These are phyloP conservation scores for Senecio squalidus DNA, from an alignment of 140 eudicot species.

Conservation along the genomic window DNA sequence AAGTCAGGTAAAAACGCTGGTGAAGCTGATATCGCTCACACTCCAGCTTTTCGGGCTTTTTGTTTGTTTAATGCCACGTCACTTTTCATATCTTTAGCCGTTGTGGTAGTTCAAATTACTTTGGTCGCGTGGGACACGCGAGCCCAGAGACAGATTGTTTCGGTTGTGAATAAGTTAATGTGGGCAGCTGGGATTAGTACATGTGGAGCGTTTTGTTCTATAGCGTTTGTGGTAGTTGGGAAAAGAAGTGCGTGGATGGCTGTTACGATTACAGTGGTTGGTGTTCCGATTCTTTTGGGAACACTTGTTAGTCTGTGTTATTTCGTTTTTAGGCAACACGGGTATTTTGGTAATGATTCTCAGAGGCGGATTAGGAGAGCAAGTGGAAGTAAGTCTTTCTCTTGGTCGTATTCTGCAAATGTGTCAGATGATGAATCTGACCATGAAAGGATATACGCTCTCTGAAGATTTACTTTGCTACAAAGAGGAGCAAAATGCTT, in stretches of 20 bases:
- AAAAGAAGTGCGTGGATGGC: constrained; percentile 80
- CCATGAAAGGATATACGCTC: constrained; percentile 73
- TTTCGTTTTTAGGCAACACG: constrained; percentile 68
- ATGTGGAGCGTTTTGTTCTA: constrained; percentile 82
- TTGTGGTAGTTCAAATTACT: constrained; percentile 90
- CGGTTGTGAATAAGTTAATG: constrained; percentile 84
- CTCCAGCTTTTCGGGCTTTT: constrained; percentile 64
- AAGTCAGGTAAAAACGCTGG: constrained; percentile 41
- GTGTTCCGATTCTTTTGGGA: constrained; percentile 69
- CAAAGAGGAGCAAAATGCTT: not conserved
- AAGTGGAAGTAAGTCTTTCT: constrained; percentile 83
- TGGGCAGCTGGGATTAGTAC: constrained; percentile 91
- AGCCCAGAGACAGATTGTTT: constrained; percentile 76
- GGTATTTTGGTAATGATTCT: constrained; percentile 56
- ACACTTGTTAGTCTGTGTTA: constrained; percentile 80
- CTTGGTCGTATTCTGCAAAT: constrained; percentile 78
- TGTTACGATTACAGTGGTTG: constrained; percentile 55
- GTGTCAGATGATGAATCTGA: constrained; percentile 85
- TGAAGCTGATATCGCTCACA: constrained; percentile 43
- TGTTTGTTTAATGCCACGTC: constrained; percentile 77
- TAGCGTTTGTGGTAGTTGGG: constrained; percentile 89
- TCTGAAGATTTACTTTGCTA: constrained; percentile 20
- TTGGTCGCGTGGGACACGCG: constrained; percentile 90
- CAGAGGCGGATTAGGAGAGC: constrained; percentile 78
- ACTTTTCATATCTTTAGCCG: constrained; percentile 79